Conservation (phyloP, 768 basidiomycete genomes). For the Fibroporia radiculosa region DNA sequence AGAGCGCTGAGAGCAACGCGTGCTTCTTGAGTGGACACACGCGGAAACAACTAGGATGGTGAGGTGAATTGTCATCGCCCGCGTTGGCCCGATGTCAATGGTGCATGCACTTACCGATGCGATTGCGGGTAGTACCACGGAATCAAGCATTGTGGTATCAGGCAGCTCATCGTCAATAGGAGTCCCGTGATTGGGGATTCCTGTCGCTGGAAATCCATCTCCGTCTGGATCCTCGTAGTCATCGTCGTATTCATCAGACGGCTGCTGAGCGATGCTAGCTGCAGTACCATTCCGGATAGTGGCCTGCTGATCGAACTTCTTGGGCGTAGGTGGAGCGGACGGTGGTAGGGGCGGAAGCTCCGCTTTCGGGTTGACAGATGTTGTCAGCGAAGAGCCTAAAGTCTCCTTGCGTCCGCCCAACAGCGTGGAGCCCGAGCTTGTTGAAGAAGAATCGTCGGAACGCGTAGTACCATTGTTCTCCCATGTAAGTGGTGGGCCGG, state of each 20-base stretch:
- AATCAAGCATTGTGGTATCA: conserved; percentile 91
- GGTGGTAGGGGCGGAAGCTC: conserved; percentile 53
- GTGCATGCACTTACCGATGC: conserved; percentile 83
- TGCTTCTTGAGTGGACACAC: conserved; percentile 90
- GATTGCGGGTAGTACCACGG: conserved; percentile 92
- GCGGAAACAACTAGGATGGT: conserved; percentile 89
- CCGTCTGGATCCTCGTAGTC: conserved; percentile 54
- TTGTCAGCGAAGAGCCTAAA: conserved; percentile 17
- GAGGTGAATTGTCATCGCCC: too few species aligned
- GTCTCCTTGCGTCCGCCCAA: conserved; percentile 17
- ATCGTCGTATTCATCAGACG: conserved; percentile 57
- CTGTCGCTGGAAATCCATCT: conserved; percentile 30
- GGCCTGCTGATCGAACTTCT: conserved; percentile 47
- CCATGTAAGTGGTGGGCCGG: conserved; percentile 72
- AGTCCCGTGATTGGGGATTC: conserved; percentile 8
- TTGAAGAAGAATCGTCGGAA: conserved; percentile 31
- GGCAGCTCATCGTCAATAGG: conserved; percentile 43
- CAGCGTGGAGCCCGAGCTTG: conserved; percentile 28
- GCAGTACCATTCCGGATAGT: conserved; percentile 38
- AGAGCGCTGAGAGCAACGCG: conserved; percentile 77
- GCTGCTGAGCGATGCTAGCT: conserved; percentile 31
- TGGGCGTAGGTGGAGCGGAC: conserved; percentile 24
- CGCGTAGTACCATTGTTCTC: conserved; percentile 58
- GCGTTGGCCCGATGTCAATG: too few species aligned
- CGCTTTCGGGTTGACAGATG: conserved; percentile 43